These are phyloP conservation scores for Epichloe gansuensis DNA, from an alignment of 2,329 filamentous ascomycete genomes.

Conservation along the genomic window DNA sequence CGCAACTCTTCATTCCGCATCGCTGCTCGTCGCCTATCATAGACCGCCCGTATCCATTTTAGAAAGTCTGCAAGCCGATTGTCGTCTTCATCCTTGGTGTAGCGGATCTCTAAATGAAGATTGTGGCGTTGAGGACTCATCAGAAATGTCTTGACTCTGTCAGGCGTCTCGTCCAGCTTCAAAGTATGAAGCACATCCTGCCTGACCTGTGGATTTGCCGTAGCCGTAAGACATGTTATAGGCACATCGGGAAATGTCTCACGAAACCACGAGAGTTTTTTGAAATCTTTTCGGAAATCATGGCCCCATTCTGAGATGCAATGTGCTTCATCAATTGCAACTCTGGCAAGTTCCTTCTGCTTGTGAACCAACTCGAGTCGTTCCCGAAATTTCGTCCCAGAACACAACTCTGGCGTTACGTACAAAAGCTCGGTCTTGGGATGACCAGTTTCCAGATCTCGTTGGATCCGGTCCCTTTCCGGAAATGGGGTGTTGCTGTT, in stretches of 20 bases:
- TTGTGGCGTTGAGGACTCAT: slow-evolving; percentile 79
- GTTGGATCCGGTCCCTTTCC: slow-evolving; percentile 58
- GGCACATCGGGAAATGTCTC: slow-evolving; percentile 72
- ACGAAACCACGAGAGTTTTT: slow-evolving; percentile 76
- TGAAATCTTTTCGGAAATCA: slow-evolving; percentile 90
- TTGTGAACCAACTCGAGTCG: slow-evolving; percentile 61
- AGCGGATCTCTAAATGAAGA: slow-evolving; percentile 82
- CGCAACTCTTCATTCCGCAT: slow-evolving; percentile 48
- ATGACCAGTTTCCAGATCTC: slow-evolving; percentile 78
- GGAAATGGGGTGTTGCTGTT: slow-evolving; percentile 65
- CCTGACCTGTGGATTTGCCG: slow-evolving; percentile 69
- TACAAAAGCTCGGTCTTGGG: slow-evolving; percentile 76
- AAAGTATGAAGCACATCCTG: slow-evolving; percentile 72
- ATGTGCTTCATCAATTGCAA: slow-evolving; percentile 90
- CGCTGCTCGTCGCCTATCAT: slow-evolving; percentile 52
- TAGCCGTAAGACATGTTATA: slow-evolving; percentile 86
- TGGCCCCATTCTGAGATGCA: slow-evolving; percentile 98
- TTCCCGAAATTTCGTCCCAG: slow-evolving; percentile 63
- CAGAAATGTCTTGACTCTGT: slow-evolving; percentile 59
- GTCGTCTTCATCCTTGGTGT: slow-evolving; percentile 64
- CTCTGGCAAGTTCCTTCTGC: slow-evolving; percentile 73
- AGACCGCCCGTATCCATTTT: slow-evolving; percentile 61
- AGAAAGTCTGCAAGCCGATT: slow-evolving; percentile 63
- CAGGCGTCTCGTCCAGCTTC: slow-evolving; percentile 46
- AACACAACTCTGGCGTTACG: slow-evolving; percentile 84